These are phyloP conservation scores for Rubia tinctorum DNA, from an alignment of 305 asterid species.

Conservation along the genomic window DNA sequence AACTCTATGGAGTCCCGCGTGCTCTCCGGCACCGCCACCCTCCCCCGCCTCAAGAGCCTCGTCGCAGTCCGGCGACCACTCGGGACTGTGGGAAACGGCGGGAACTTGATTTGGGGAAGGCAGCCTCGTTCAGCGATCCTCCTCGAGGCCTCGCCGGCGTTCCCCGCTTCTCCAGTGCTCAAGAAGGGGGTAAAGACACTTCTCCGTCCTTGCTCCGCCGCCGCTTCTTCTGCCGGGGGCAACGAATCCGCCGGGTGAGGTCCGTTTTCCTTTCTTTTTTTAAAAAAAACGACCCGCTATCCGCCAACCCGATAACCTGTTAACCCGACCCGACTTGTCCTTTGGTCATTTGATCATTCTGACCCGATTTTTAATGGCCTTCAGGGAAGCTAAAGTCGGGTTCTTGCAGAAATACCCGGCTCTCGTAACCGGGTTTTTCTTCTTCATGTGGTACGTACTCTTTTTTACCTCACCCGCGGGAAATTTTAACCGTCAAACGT, in stretches of 20 bases:
- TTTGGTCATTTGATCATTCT: constrained; percentile 11
- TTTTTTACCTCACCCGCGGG: constrained; percentile 16
- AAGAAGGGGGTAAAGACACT: constrained; percentile 35
- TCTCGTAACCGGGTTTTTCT: constrained; percentile 86
- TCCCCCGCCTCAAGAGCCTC: constrained; percentile 55
- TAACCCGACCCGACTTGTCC: constrained; percentile 12
- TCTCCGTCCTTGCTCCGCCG: constrained; percentile 58
- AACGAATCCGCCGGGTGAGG: constrained; percentile 89
- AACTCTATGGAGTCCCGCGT: constrained; percentile 87
- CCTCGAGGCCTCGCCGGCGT: constrained; percentile 50
- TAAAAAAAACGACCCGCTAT: background rate
- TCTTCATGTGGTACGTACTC: constrained; percentile 86
- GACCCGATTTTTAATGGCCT: background rate
- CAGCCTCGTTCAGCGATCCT: constrained; percentile 70
- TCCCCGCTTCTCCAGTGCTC: constrained; percentile 22
- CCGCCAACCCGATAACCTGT: constrained; percentile 18
- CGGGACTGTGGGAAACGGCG: constrained; percentile 44
- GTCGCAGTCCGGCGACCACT: constrained; percentile 23
- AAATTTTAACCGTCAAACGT: constrained; percentile 11
- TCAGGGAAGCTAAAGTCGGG: constrained; percentile 73
- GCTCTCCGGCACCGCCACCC: constrained; percentile 61
- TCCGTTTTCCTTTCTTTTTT: constrained; percentile 34
- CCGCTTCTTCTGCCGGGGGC: constrained; percentile 71
- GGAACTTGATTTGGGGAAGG: constrained; percentile 66
- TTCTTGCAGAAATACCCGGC: constrained; percentile 69